These are phyloP conservation scores for Vitis vinifera DNA, from an alignment of 164 flowering plant species.

Conservation along the genomic window DNA sequence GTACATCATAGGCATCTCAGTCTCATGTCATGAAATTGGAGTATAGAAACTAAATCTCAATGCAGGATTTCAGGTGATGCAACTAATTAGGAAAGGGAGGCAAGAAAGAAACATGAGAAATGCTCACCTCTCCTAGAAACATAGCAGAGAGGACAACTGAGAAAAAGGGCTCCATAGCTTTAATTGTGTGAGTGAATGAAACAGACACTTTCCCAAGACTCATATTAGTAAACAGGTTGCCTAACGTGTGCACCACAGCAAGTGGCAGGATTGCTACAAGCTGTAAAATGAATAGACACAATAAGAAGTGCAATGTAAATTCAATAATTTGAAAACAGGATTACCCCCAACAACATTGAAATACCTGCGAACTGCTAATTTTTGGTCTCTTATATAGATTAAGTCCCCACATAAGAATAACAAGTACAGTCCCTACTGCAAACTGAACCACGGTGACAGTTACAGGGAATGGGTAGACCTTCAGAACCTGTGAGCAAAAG, in stretches of 20 bases:
- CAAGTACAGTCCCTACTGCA: slow-evolving; percentile 63
- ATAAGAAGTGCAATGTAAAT: background rate
- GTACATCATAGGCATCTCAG: background rate
- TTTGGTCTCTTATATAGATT: slow-evolving; percentile 69
- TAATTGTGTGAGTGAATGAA: slow-evolving; percentile 96
- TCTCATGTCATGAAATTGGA: background rate
- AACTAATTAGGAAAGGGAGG: slow-evolving; percentile 3
- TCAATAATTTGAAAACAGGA: background rate
- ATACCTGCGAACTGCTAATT: slow-evolving; percentile 65
- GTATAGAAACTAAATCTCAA: background rate
- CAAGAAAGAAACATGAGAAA: background rate
- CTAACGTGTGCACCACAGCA: slow-evolving; percentile 86
- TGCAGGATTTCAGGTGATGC: background rate
- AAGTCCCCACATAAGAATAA: slow-evolving; percentile 61
- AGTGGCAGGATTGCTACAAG: slow-evolving; percentile 77
- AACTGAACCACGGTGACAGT: slow-evolving; percentile 64
- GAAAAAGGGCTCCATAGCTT: slow-evolving; percentile 98
- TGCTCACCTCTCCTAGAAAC: slow-evolving; percentile 89
- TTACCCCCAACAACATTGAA: too few relatives aligned
- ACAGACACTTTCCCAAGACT: slow-evolving; percentile 99
- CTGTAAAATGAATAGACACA: slow-evolving; percentile 34
- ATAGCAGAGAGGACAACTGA: slow-evolving; percentile 94
- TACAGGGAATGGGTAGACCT: slow-evolving; percentile 64
- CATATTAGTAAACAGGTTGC: slow-evolving; percentile 95
- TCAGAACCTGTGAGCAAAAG: slow-evolving; percentile 56